Percentiles rank a stretch among this genome's conserved stretches.
Conservation (phyloP, 345 rosid genomes). For the Eucalyptus cladocalyx region DNA sequence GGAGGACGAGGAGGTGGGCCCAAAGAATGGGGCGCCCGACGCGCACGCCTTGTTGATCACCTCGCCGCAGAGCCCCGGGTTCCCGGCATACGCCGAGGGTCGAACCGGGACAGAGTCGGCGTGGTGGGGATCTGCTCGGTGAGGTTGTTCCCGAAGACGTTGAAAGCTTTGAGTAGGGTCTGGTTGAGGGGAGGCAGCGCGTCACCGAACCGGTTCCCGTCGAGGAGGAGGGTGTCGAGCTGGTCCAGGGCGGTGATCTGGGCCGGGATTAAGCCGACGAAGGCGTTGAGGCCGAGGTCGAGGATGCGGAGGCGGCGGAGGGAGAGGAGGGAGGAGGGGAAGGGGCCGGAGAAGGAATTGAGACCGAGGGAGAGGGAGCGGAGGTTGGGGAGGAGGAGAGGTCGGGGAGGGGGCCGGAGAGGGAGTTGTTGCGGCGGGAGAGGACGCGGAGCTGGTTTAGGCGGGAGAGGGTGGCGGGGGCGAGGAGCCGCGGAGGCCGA, state of each 20-base stretch:
- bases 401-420: constrained; percentile 57
- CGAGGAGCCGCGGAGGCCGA: constrained; percentile 51
- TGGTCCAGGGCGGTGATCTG: constrained; percentile 31
- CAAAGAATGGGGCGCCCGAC: constrained; percentile 56
- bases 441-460: constrained; percentile 91
- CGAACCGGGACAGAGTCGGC: too few species aligned
- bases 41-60: constrained; percentile 45
- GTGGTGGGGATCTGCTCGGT: too few species aligned
- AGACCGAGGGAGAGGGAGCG: constrained; percentile 47
- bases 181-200: constrained; percentile 63
- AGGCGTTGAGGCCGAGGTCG: constrained; percentile 35
- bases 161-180: constrained; percentile 29
- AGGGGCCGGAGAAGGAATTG: constrained; percentile 55
- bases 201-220: constrained; percentile 54
- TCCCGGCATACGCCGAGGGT: too few species aligned
- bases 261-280: constrained; percentile 51
- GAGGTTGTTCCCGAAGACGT: constrained; percentile 55
- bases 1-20: constrained; percentile 3
- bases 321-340: constrained; percentile 46
- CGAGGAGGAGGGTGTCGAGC: constrained; percentile 44
- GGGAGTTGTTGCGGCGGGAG: constrained; percentile 64
- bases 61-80: constrained; percentile 58
- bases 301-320: constrained; percentile 50
- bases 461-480: constrained; percentile 49
- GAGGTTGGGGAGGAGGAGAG: constrained; percentile 50